Evolutionary conservation across 305 asterid genomes (phyloP).

Genomic region (Euphrasia arctica): DNA sequence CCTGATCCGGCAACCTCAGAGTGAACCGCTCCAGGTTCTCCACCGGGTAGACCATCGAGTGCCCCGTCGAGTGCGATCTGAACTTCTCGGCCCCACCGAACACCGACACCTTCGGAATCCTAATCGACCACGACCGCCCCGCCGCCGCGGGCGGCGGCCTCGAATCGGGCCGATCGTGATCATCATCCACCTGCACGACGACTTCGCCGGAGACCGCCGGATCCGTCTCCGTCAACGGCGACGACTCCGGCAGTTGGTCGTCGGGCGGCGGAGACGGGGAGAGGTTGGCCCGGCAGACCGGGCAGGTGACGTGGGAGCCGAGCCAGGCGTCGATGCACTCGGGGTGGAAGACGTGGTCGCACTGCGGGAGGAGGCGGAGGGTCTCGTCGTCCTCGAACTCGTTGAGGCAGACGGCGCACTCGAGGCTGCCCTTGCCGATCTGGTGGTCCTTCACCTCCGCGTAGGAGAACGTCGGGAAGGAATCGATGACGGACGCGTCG

Average conservation of each 20-base stretch:
- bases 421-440: slow-evolving; percentile 61
- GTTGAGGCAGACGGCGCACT: slow-evolving; percentile 73
- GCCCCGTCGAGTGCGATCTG: slow-evolving; percentile 64
- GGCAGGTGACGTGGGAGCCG: slow-evolving; percentile 67
- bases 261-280: slow-evolving; percentile 18
- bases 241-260: neutral
- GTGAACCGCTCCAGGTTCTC: slow-evolving; percentile 59
- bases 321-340: slow-evolving; percentile 80
- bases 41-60: slow-evolving; percentile 46
- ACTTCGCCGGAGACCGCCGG: slow-evolving; percentile 5
- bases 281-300: slow-evolving; percentile 68
- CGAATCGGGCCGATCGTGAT: neutral
- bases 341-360: slow-evolving; percentile 76
- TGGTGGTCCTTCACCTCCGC: slow-evolving; percentile 55
- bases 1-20: slow-evolving; percentile 43
- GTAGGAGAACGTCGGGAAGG: slow-evolving; percentile 59
- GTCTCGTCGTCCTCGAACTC: slow-evolving; percentile 60
- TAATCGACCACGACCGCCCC: slow-evolving; percentile 28
- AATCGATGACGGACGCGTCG: slow-evolving; percentile 33
- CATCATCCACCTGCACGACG: slow-evolving; percentile 22
- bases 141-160: slow-evolving; percentile 22
- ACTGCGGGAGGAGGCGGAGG: slow-evolving; percentile 62
- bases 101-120: neutral
- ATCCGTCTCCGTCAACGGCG: too few species aligned
- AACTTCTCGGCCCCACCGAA: slow-evolving; percentile 28